Base-by-base conservation (phyloP, 2,329 filamentous ascomycete species). In the Teratosphaeria viscida region DNA sequence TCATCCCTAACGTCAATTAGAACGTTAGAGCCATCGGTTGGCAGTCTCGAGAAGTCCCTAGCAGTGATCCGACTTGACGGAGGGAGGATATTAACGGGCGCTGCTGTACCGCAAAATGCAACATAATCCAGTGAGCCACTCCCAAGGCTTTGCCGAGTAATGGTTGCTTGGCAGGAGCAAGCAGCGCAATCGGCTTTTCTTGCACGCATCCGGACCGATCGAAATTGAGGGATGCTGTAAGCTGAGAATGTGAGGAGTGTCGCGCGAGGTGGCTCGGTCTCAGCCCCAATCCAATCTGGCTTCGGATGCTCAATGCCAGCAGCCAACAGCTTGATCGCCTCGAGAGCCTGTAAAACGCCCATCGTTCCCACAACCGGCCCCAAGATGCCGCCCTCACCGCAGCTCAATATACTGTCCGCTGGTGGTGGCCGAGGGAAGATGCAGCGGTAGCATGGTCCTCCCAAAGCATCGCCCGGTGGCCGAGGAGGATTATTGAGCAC, bases 351-450 rank as follows among this genome's bases (percentile, higher is more conserved):
- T 59, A 97, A 76, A 0, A 96, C 86, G 7, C 94, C 94, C 90
- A 99, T 96, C 0, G 85, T 81, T 0, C 94, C 94, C 0, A 99
- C 94, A 0, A 96, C 91, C 0, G 94, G 92, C 0, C 94, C 94
- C 1, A 99, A 69, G 8, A 99, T 91, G 0, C 94, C 94, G 10
- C 92, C 92, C 71, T 99, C 94, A 49, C 92, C 90, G 69, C 94
- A 99, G 61, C 87, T 90, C 1, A 90, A 80, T 0, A 96, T 87
- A 59, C 84, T 90, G 52, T 89, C 88, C 0, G 89, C 83, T 0
- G 92, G 91, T 0, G 94, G 92, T 0, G 94, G 92, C 43, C 82
- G 87, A 0, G 91, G 92, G 67, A 96, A 99, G 12, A 97, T 83
- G 70, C 94, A 99, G 52, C 94, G 82, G 74, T 99, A 99, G 74